phyloP scores from a whole-genome alignment of 1,139 yeast genomes.

The Candida tetrigidarum region DNA sequence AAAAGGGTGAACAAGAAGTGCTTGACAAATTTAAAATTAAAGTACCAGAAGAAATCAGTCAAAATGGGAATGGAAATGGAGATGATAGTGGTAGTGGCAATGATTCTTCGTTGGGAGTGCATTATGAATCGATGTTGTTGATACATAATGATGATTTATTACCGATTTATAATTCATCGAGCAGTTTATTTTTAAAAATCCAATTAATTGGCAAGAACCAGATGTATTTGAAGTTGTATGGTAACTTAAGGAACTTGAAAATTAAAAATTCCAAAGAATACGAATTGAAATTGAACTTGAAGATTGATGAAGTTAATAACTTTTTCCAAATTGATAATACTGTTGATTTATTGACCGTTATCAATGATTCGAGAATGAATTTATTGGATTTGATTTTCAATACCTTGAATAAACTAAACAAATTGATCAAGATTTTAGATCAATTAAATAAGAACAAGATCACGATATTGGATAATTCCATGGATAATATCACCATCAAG shows the following conservation, averaged over 20 bases:
- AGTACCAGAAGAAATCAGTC: constrained; percentile 3
- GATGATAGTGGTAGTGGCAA: too few species aligned
- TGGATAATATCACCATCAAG: constrained; percentile 33
- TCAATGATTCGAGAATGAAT: constrained; percentile 20
- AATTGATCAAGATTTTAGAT: constrained; percentile 37
- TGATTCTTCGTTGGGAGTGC: not conserved
- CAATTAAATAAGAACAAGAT: constrained; percentile 35
- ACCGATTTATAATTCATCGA: constrained; percentile 40
- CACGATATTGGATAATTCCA: constrained; percentile 31
- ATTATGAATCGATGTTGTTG: constrained; percentile 35
- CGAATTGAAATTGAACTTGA: constrained; percentile 25
- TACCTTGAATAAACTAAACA: constrained; percentile 35
- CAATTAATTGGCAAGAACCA: constrained; percentile 27
- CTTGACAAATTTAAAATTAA: constrained; percentile 19
- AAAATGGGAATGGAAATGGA: too few species aligned
- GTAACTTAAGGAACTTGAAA: constrained; percentile 32
- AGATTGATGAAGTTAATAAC: constrained; percentile 24
- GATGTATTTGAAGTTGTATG: constrained; percentile 34
- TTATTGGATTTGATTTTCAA: constrained; percentile 33
- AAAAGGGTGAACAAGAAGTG: constrained; percentile 13
- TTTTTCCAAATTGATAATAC: constrained; percentile 34
- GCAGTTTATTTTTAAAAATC: constrained; percentile 39
- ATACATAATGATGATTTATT: constrained; percentile 38
- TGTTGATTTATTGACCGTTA: constrained; percentile 28
- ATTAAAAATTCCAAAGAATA: constrained; percentile 18